These are phyloP conservation scores for Hypoxylon sp. DNA, from an alignment of 2,329 filamentous ascomycete species.

Conservation along the genomic window DNA sequence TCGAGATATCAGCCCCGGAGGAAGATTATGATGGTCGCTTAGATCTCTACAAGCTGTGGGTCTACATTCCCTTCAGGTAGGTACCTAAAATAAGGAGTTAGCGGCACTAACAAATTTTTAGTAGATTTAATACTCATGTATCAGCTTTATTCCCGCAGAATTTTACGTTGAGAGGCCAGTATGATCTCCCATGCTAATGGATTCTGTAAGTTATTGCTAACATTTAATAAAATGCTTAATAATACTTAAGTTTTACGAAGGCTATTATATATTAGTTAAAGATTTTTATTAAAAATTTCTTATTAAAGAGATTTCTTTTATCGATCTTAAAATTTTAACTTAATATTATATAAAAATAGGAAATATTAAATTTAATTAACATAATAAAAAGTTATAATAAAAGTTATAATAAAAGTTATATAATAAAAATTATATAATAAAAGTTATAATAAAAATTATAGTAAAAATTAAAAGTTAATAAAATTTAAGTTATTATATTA, in stretches of 20 bases:
- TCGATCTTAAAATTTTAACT: too few relatives aligned
- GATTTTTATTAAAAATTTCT: too few relatives aligned
- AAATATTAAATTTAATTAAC: too few relatives aligned
- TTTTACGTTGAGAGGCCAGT: not conserved
- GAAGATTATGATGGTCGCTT: conserved; percentile 3
- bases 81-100: not conserved
- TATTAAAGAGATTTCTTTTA: too few relatives aligned
- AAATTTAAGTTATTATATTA: too few relatives aligned
- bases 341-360: too few relatives aligned
- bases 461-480: too few relatives aligned
- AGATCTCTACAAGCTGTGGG: conserved; percentile 2
- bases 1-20: conserved; percentile 1
- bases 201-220: not conserved
- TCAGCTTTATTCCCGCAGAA: not conserved
- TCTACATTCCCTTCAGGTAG: not conserved
- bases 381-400: too few relatives aligned
- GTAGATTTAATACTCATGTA: conserved; percentile 1
- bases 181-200: not conserved
- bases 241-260: not conserved
- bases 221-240: not conserved
- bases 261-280: too few relatives aligned
- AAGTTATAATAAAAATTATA: too few relatives aligned
- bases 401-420: too few relatives aligned
- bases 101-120: not conserved
- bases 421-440: too few relatives aligned